These are phyloP conservation scores for Agroathelia rolfsii DNA, from an alignment of 1,284 basidiomycete species.

Conservation along the genomic window DNA sequence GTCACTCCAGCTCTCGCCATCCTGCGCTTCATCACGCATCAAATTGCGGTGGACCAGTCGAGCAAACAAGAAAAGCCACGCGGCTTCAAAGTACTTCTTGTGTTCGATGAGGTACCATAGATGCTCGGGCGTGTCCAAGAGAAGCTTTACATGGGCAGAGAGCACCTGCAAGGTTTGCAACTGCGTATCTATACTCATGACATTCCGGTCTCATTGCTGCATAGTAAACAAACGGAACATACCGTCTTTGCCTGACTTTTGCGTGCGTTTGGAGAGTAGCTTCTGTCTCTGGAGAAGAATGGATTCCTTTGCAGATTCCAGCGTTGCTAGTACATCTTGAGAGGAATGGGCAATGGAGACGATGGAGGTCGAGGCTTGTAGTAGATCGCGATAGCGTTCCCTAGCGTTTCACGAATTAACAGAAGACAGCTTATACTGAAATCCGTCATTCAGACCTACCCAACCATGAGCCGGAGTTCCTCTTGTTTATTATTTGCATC, in stretches of 20 bases:
- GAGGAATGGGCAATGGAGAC: constrained; percentile 65
- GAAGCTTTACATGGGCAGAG: constrained; percentile 79
- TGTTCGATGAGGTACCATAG: constrained; percentile 78
- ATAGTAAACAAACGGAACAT: constrained; percentile 10
- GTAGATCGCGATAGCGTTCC: constrained; percentile 88
- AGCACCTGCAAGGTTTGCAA: constrained; percentile 63
- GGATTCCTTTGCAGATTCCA: constrained; percentile 48
- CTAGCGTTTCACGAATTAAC: constrained; percentile 52
- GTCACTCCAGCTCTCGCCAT: constrained; percentile 48
- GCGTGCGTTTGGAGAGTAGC: constrained; percentile 30
- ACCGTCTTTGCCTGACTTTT: constrained; percentile 41
- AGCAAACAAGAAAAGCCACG: constrained; percentile 81
- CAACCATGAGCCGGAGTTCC: constrained; percentile 90
- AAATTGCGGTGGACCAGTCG: constrained; percentile 70
- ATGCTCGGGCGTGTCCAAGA: constrained; percentile 83
- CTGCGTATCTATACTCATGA: constrained; percentile 43
- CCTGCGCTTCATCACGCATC: constrained; percentile 45
- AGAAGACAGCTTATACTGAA: constrained; percentile 17
- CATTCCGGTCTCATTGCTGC: constrained; percentile 9
- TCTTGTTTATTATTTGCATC: constrained; percentile 88
- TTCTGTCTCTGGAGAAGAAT: constrained; percentile 39
- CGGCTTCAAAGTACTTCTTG: constrained; percentile 69
- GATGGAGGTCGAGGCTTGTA: constrained; percentile 86
- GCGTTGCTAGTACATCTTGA: constrained; percentile 44
- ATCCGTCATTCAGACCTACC: constrained; percentile 57